Evolutionary conservation across 2,329 filamentous ascomycete species (phyloP), one percentile per base, ranked within the genome.

Genomic region (Stachybotrys chlorohalonatus): DNA sequence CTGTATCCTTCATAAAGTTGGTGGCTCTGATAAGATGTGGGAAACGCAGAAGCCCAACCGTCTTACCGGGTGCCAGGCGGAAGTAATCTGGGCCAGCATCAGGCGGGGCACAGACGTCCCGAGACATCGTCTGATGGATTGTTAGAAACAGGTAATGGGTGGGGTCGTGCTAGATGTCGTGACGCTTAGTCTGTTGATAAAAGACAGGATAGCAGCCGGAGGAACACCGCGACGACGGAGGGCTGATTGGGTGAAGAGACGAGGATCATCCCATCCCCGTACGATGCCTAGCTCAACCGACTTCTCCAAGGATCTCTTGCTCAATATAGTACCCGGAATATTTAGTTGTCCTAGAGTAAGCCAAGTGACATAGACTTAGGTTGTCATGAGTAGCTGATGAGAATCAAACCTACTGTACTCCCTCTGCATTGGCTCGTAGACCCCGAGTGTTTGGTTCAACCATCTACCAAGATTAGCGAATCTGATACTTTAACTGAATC

Each of bases 371-470:
- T 24, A 24, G 24, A 24, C 4, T 2, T 24, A 4, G 4, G 24
- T 24, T 24, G 24, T 24, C 24, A 24, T 24, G 30, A 2, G 9
- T 16, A 48, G 11, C n/a, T 24, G 24, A 24, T 24, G 4, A 24
- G 24, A 24, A 24, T 2, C 24, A 42, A 42, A 52, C 50, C 1
- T 52, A 52, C 50, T 32, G 62, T 82, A 95, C 73, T 96, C 92
- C 68, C 93, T 80, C 79, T 97, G 93, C 90, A 96, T 96, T 1
- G 93, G 91, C 64, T 90, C 82, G 70, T 95, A 95, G 55, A 95
- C 85, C 39, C 85, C 89, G 15, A 95, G 78, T 11, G 83, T 81
- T 70, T 90, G 85, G 69, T 94, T 89, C 39, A 97, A 76, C 83
- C 82, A 97, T 66, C 46, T 47, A 47, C 11, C 15, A 16, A n/a